phyloP scores from a whole-genome alignment of 2,329 filamentous ascomycete species.

The Cryphonectria parasitica region DNA sequence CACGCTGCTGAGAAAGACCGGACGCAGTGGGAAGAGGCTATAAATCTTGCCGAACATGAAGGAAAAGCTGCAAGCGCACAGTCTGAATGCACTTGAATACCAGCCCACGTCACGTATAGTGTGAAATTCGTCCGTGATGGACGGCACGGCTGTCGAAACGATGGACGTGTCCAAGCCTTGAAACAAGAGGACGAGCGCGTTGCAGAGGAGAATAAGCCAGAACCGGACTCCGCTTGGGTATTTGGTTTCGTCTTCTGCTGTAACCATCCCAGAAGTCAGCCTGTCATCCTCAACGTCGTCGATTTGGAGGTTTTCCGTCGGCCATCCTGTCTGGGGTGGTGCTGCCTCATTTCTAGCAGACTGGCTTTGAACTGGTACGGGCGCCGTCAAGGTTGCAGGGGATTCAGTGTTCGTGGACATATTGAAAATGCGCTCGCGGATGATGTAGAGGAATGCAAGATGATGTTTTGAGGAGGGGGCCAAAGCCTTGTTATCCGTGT shows the following conservation, averaged over 20 bases:
- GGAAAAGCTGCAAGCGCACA: constrained; percentile 28
- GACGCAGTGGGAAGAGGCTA: constrained; percentile 17
- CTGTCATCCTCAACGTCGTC: neutral
- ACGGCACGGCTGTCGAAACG: constrained; percentile 25
- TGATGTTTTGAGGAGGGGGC: neutral
- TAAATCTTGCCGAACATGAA: constrained; percentile 28
- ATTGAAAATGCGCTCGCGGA: neutral
- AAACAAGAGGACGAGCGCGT: constrained; percentile 21
- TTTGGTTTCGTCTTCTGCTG: constrained; percentile 20
- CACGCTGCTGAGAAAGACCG: constrained; percentile 20
- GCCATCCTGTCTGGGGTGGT: constrained; percentile 9
- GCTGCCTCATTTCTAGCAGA: neutral
- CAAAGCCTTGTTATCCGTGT: neutral
- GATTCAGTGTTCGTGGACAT: neutral
- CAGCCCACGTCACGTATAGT: constrained; percentile 27
- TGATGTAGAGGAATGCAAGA: neutral
- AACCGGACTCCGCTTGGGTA: constrained; percentile 26
- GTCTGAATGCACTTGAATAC: constrained; percentile 25
- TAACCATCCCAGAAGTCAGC: neutral
- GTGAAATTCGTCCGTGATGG: constrained; percentile 28
- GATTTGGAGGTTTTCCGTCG: constrained; percentile 1
- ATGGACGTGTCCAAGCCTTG: constrained; percentile 24
- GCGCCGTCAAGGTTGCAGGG: neutral
- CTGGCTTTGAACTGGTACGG: neutral
- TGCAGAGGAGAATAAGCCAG: constrained; percentile 25